phyloP scores from a whole-genome alignment of 2,329 filamentous ascomycete species.

The Cryphonectria nitschkei region DNA sequence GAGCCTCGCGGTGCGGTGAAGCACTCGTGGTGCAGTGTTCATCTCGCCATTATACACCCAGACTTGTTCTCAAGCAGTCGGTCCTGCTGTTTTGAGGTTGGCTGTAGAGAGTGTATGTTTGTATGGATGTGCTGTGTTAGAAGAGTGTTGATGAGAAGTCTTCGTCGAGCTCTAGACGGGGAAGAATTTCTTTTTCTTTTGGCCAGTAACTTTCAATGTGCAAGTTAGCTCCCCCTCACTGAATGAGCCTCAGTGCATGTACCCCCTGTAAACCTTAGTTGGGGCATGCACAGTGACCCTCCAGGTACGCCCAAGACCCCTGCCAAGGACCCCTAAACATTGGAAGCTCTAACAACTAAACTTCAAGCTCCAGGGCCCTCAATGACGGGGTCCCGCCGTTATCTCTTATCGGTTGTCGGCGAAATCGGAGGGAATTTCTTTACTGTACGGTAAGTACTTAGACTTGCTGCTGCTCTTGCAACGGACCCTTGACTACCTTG shows the following conservation, averaged over 20 bases:
- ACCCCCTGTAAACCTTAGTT: not conserved
- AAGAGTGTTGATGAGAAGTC: not conserved
- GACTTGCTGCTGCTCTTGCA: not conserved
- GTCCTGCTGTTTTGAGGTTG: not conserved
- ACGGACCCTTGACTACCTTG: not conserved
- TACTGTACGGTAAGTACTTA: not conserved
- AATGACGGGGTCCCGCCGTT: conserved; percentile 4
- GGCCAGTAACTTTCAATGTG: too few relatives aligned
- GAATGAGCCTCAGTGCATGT: not conserved
- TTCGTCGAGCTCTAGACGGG: not conserved
- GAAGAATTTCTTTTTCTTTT: not conserved
- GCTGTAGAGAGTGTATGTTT: too few relatives aligned
- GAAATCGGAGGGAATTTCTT: conserved; percentile 25
- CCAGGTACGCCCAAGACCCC: not conserved
- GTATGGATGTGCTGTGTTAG: not conserved
- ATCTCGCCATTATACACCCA: conserved; percentile 43
- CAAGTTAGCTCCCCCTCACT: not conserved
- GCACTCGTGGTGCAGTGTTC: conserved; percentile 43
- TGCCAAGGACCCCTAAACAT: not conserved
- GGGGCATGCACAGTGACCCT: too few relatives aligned
- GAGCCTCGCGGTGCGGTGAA: conserved; percentile 45
- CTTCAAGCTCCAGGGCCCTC: conserved; percentile 10
- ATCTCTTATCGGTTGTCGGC: not conserved
- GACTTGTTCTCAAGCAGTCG: not conserved
- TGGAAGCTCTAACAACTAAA: conserved; percentile 11